Conservation (phyloP, 2,329 filamentous ascomycete species). For the Lachnellula hyalina region DNA sequence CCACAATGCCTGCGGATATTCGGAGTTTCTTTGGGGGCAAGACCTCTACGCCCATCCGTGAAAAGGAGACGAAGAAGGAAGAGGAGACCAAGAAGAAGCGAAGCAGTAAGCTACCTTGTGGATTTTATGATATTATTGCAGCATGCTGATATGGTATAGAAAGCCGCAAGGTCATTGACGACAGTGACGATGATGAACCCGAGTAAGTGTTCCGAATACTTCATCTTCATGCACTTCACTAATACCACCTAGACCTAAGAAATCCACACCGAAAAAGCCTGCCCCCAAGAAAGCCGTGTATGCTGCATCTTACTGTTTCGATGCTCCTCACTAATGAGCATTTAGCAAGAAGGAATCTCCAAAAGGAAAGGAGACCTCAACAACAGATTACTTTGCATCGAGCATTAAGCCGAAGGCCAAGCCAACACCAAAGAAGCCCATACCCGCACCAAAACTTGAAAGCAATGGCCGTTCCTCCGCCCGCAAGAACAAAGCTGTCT, state of each 20-base stretch:
- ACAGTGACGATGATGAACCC: slow-evolving; percentile 71
- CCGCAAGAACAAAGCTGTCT: slow-evolving; percentile 23
- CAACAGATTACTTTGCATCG: slow-evolving; percentile 32
- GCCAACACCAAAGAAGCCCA: slow-evolving; percentile 21
- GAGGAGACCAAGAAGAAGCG: slow-evolving; percentile 30
- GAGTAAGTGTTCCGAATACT: slow-evolving; percentile 27
- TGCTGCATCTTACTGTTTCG: slow-evolving; percentile 17
- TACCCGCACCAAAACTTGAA: slow-evolving; percentile 15
- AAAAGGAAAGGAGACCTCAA: slow-evolving; percentile 30
- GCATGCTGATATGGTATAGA: slow-evolving; percentile 31
- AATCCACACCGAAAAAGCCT: slow-evolving; percentile 50
- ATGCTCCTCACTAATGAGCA: neutral
- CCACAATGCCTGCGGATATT: slow-evolving; percentile 77
- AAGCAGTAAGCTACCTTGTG: slow-evolving; percentile 20
- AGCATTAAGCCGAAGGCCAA: slow-evolving; percentile 26
- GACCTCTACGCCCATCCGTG: slow-evolving; percentile 48
- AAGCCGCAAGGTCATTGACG: slow-evolving; percentile 67
- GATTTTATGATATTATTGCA: neutral
- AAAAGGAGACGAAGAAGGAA: slow-evolving; percentile 34
- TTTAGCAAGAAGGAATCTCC: slow-evolving; percentile 27
- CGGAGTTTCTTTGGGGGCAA: slow-evolving; percentile 85
- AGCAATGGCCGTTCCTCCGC: slow-evolving; percentile 23
- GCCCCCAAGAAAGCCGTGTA: slow-evolving; percentile 53
- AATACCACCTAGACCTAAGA: slow-evolving; percentile 32
- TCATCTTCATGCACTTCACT: slow-evolving; percentile 13